Evolutionary conservation across 306 rosid genomes (phyloP).

Genomic region (Purshia tridentata): DNA sequence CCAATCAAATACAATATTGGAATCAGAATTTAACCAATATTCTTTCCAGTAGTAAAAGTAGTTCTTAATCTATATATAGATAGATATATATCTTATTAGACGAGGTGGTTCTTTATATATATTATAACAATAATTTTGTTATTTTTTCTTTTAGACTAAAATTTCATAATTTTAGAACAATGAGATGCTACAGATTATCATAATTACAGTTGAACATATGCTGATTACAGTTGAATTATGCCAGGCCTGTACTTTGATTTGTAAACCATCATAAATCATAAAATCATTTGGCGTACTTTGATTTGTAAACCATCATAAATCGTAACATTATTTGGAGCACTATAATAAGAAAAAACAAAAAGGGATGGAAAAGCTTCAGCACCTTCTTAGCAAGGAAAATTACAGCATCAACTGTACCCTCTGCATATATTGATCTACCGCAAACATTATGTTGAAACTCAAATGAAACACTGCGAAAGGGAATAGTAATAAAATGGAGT

Average conservation of each 20-base stretch:
- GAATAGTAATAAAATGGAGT: conserved; percentile 6
- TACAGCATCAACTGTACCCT: conserved; percentile 88
- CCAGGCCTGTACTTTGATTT: background rate
- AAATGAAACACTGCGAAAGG: conserved; percentile 72
- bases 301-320: too few relatives aligned
- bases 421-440: conserved; percentile 94
- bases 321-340: too few relatives aligned
- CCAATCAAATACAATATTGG: background rate
- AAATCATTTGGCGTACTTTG: too few relatives aligned
- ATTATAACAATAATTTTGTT: too few relatives aligned
- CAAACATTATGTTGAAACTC: conserved; percentile 97
- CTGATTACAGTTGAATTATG: background rate
- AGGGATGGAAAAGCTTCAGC: conserved; percentile 19
- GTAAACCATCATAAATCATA: too few relatives aligned
- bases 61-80: background rate
- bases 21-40: background rate
- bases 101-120: too few relatives aligned
- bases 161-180: background rate
- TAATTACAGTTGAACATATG: too few relatives aligned
- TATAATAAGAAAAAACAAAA: conserved; percentile 17
- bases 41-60: background rate
- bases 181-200: background rate
- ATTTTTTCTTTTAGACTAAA: background rate
- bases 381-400: conserved; percentile 88
- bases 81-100: too few relatives aligned